phyloP scores from a whole-genome alignment of 495 filamentous ascomycete species.

The Penicillium ochrochloron region DNA sequence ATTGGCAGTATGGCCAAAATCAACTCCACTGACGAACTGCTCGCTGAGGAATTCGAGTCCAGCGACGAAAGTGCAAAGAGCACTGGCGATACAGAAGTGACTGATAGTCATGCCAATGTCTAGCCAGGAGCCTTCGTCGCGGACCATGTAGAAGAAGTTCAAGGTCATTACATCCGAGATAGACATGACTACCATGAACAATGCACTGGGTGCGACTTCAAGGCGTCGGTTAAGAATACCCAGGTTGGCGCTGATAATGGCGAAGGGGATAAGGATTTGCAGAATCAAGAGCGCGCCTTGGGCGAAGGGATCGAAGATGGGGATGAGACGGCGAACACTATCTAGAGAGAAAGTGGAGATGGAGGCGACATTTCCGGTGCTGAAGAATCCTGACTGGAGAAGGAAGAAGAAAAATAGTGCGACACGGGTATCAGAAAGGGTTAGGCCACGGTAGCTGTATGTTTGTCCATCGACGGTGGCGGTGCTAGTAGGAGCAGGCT shows the following conservation, averaged over 20 bases:
- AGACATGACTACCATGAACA: constrained; percentile 96
- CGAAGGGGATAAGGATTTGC: constrained; percentile 94
- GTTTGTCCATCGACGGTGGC: constrained; percentile 41
- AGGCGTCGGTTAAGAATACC: constrained; percentile 89
- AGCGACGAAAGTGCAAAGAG: constrained; percentile 89
- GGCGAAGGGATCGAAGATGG: constrained; percentile 91
- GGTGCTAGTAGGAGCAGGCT: constrained; percentile 36
- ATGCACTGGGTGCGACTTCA: constrained; percentile 76
- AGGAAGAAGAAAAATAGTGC: constrained; percentile 94
- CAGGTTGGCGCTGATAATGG: constrained; percentile 87
- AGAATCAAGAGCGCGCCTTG: constrained; percentile 87
- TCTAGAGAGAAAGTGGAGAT: constrained; percentile 94
- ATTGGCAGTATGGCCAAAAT: constrained; percentile 55
- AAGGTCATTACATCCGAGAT: constrained; percentile 91
- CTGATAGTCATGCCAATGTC: constrained; percentile 97
- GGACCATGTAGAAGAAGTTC: constrained; percentile 97
- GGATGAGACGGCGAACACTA: constrained; percentile 87
- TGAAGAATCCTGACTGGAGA: constrained; percentile 95
- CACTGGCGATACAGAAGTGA: constrained; percentile 89
- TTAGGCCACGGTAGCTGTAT: constrained; percentile 69
- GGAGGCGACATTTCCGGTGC: constrained; percentile 94
- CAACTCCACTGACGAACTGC: constrained; percentile 79
- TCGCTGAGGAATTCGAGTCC: constrained; percentile 85
- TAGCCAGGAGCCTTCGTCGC: constrained; percentile 94
- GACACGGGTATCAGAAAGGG: constrained; percentile 80